Percentiles rank a stretch among this genome's conserved stretches.
These are phyloP conservation scores for Claviceps paspali DNA, from an alignment of 2,329 filamentous ascomycete species.

Conservation along the genomic window DNA sequence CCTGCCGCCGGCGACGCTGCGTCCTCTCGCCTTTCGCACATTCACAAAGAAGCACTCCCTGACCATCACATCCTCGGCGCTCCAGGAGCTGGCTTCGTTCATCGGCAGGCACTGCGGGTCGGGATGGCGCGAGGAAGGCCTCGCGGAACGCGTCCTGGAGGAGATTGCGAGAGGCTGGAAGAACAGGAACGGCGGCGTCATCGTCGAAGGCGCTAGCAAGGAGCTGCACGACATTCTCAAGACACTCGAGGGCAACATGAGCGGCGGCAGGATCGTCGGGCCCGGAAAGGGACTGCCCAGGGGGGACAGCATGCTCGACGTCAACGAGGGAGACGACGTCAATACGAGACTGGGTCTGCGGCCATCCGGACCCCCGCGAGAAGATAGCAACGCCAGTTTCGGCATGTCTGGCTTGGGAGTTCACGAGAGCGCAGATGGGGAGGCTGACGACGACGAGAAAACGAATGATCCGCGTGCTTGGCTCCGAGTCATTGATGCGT, in stretches of 20 bases:
- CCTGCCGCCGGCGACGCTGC: constrained; percentile 70
- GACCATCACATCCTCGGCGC: constrained; percentile 73
- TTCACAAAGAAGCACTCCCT: constrained; percentile 97
- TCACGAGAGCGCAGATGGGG: constrained; percentile 34
- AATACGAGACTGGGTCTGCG: constrained; percentile 42
- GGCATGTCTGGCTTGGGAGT: constrained; percentile 38
- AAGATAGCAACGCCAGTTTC: constrained; percentile 54
- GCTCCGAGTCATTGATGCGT: constrained; percentile 72
- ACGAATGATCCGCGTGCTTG: constrained; percentile 60
- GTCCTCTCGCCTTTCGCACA: constrained; percentile 83
- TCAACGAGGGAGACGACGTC: constrained; percentile 33
- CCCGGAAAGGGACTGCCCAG: constrained; percentile 33
- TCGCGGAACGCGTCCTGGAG: constrained; percentile 84
- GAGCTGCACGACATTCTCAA: constrained; percentile 72
- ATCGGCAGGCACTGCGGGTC: constrained; percentile 89
- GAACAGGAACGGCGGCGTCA: constrained; percentile 71
- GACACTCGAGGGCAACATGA: constrained; percentile 75
- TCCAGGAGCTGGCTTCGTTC: constrained; percentile 74
- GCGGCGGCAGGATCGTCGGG: constrained; percentile 54
- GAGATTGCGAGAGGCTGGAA: constrained; percentile 90
- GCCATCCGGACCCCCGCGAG: constrained; percentile 27
- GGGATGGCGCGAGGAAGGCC: constrained; percentile 88
- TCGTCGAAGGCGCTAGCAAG: constrained; percentile 68
- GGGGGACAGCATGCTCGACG: constrained; percentile 49
- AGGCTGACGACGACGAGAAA: constrained; percentile 28